Evolutionary conservation across 108 stramenopile genomes (phyloP).

Genomic region (Epithemia pelagica): DNA sequence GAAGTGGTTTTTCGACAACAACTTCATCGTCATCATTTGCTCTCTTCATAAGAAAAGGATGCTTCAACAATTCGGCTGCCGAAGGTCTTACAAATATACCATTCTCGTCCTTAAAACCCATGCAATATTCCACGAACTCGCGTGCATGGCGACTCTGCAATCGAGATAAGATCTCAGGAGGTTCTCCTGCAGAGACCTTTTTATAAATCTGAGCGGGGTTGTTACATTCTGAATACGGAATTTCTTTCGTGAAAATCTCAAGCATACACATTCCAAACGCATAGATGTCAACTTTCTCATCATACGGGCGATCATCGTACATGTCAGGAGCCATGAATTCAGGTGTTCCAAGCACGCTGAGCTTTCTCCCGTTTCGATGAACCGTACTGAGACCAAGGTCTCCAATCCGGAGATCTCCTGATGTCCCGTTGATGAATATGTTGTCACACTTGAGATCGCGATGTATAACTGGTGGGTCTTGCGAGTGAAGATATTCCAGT

Average conservation of each 20-base stretch:
- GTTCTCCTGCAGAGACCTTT: conserved; percentile 83
- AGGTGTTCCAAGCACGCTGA: conserved; percentile 94
- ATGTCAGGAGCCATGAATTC: conserved; percentile 99
- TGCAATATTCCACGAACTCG: conserved; percentile 82
- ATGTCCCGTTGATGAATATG: conserved; percentile 97
- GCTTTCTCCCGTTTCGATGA: conserved; percentile 76
- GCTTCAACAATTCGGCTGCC: conserved; percentile 63
- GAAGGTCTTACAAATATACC: conserved; percentile 54
- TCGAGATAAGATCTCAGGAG: conserved; percentile 72
- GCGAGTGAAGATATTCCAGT: conserved; percentile 92
- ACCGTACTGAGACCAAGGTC: conserved; percentile 94
- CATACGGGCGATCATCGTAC: conserved; percentile 90
- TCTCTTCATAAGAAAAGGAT: conserved; percentile 72
- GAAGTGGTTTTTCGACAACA: conserved; percentile 69
- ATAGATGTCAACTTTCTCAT: conserved; percentile 98
- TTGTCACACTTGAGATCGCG: conserved; percentile 93
- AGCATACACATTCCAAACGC: conserved; percentile 98
- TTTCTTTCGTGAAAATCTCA: conserved; percentile 95
- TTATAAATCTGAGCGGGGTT: conserved; percentile 95
- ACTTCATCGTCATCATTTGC: conserved; percentile 78
- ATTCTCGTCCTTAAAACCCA: conserved; percentile 68
- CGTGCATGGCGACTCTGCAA: conserved; percentile 70
- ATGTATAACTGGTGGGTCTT: conserved; percentile 98
- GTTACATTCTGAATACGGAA: conserved; percentile 91
- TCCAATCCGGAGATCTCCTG: conserved; percentile 95